Percentiles rank a stretch among this genome's conserved stretches.
phyloP scores from a whole-genome alignment of 306 rosid species.

The Cercis canadensis region DNA sequence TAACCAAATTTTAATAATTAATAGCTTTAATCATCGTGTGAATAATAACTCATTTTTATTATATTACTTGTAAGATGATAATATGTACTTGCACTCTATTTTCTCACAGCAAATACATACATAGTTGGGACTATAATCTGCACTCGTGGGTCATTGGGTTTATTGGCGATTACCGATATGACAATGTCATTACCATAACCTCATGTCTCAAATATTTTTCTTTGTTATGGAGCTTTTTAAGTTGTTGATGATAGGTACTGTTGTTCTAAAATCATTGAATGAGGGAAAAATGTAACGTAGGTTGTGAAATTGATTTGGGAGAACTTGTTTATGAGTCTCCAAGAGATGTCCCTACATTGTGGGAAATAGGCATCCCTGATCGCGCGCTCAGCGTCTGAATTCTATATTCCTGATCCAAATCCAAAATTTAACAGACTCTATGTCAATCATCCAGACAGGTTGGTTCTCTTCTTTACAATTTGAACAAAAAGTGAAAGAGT shows the following conservation, averaged over 20 bases:
- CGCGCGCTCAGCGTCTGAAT: constrained; percentile 81
- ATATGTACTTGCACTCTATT: too few relatives aligned
- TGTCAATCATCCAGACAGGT: constrained; percentile 81
- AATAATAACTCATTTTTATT: too few relatives aligned
- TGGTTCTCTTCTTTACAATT: neutral
- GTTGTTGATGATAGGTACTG: neutral
- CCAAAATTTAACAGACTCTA: constrained; percentile 72
- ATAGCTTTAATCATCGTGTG: too few relatives aligned
- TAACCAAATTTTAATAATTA: too few relatives aligned
- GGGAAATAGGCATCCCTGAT: constrained; percentile 94
- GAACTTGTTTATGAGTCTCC: constrained; percentile 65
- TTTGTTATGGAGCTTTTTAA: neutral
- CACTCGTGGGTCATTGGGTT: constrained; percentile 76
- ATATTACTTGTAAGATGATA: too few relatives aligned
- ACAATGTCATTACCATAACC: constrained; percentile 49
- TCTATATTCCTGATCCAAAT: constrained; percentile 78
- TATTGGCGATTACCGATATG: constrained; percentile 65
- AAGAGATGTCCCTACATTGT: constrained; percentile 79
- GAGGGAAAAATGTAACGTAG: constrained; percentile 41
- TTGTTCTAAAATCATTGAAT: constrained; percentile 20
- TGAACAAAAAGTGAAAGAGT: too few relatives aligned
- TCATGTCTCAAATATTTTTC: constrained; percentile 47
- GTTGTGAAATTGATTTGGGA: constrained; percentile 57
- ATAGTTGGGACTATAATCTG: constrained; percentile 60
- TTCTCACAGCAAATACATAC: too few relatives aligned